A percentile compares a stretch with the other conserved stretches of the same genome.
Conservation (phyloP, 129 eudicot genomes). For the Pittosporum tobira region DNA sequence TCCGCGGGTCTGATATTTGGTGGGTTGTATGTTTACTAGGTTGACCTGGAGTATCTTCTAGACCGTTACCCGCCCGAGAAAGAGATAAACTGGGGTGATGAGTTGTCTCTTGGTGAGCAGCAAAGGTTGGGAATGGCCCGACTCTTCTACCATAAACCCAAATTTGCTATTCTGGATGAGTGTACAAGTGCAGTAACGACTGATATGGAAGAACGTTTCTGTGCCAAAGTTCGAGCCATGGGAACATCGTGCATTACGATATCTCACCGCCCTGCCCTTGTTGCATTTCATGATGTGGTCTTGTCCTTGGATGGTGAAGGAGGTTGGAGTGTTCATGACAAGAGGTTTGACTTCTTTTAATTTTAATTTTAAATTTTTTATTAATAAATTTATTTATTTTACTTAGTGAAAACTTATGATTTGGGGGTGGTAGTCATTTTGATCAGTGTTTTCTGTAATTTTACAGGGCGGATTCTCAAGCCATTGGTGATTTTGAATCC, state of each 20-base stretch:
- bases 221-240: slow-evolving; percentile 96
- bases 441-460: slow-evolving; percentile 9
- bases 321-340: slow-evolving; percentile 84
- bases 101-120: slow-evolving; percentile 90
- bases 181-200: slow-evolving; percentile 99
- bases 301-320: slow-evolving; percentile 99
- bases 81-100: slow-evolving; percentile 99
- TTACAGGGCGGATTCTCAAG: slow-evolving; percentile 52
- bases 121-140: slow-evolving; percentile 99
- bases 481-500: slow-evolving; percentile 29
- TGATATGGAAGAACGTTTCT: slow-evolving; percentile 98
- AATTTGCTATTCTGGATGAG: slow-evolving; percentile 96
- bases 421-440: no score
- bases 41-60: slow-evolving; percentile 91
- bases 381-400: neutral
- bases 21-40: slow-evolving; percentile 31
- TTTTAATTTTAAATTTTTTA: neutral
- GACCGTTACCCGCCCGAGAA: slow-evolving; percentile 90
- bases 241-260: slow-evolving; percentile 99
- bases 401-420: no score
- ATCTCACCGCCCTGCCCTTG: slow-evolving; percentile 98
- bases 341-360: slow-evolving; percentile 38
- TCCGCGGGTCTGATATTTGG: neutral
- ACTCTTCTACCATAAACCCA: slow-evolving; percentile 96
- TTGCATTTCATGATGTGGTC: slow-evolving; percentile 95